Base-by-base conservation (phyloP, 2,329 filamentous ascomycete genomes). In the Botryotinia calthae region DNA sequence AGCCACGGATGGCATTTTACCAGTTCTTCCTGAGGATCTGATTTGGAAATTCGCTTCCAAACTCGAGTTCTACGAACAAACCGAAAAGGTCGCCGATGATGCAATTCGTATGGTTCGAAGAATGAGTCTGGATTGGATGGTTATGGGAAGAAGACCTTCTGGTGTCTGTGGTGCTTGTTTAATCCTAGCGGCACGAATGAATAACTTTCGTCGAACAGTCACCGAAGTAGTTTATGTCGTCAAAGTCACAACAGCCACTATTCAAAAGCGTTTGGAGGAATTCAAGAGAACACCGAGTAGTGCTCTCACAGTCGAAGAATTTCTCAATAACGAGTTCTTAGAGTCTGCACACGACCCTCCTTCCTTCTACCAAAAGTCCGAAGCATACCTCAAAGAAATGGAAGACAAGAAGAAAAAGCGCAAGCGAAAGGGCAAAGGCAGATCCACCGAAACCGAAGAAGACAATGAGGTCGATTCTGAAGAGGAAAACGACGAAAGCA, bases 61-160 rank as follows among this genome's bases (percentile, higher is more conserved):
- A 81, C 91, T 99, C 69, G 95, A 99, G 80, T 99, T 99, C 79
- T 93, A 91, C 70, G 86, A 91, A 54, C 88, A 91, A 76, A 95
- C 92, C 25, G 91, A 92, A 80, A 92, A 92, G 77, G 94, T 99
- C 22, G 95, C 94, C 59, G 89, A 93, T 77, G 94, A 98, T 79
- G 96, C 96, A 10, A 90, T 95, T 72, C 90, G 92, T 71, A 91
- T 99, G 70, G 90, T 97, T 72, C 91, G 92, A 81, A 91, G 96
- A 75, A 98, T 99, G 96, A 95, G 93, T 76, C 87, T 93, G 71
- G 96, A 99, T 83, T 98, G 96, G 95, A 98, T 99, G 89, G 91
- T 95, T 64, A 94, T 95, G 81, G 96, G 96, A 78, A 92, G 96
- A 79, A 91, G 96, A 58, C 96, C 96, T 25, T 95, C 95, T 10